Evolutionary conservation across 2,329 filamentous ascomycete genomes (phyloP).

Genomic region (Coniosporium tulheliwenetii): DNA sequence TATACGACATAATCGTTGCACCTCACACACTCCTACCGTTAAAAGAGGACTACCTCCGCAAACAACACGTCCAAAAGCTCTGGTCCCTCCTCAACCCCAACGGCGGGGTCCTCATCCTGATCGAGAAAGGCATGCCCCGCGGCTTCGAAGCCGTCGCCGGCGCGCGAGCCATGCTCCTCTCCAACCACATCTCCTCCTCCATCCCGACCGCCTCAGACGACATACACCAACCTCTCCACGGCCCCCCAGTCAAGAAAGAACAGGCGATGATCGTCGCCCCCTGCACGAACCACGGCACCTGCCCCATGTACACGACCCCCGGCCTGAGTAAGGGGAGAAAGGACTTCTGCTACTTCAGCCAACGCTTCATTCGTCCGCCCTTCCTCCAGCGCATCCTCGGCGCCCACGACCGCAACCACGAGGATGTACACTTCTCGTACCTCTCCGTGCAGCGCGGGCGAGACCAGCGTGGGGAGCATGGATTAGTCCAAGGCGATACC

Average conservation of each 20-base stretch:
- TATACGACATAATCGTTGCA: constrained; percentile 80
- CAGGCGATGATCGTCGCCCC: constrained; percentile 45
- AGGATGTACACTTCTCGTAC: constrained; percentile 85
- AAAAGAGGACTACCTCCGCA: constrained; percentile 61
- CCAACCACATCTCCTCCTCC: constrained; percentile 52
- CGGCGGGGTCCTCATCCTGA: constrained; percentile 70
- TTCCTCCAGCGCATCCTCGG: constrained; percentile 68
- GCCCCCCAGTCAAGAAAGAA: constrained; percentile 28
- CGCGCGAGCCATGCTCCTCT: constrained; percentile 63
- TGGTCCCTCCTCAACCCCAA: constrained; percentile 75
- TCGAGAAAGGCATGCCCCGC: constrained; percentile 82
- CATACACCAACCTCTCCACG: constrained; percentile 9
- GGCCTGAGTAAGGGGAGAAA: constrained; percentile 61
- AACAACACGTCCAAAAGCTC: constrained; percentile 68
- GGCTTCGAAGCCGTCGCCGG: constrained; percentile 88
- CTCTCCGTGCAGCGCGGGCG: constrained; percentile 68
- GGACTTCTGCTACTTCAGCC: constrained; percentile 81
- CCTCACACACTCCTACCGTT: constrained; percentile 68
- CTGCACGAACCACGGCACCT: constrained; percentile 78
- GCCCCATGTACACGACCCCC: constrained; percentile 70
- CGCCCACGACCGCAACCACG: constrained; percentile 59
- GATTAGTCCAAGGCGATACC: constrained; percentile 32
- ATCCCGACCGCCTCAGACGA: constrained; percentile 26
- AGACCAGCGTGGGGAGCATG: constrained; percentile 30
- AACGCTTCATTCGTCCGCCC: constrained; percentile 70